Evolutionary conservation across 495 filamentous ascomycete species (phyloP), one percentile per base, ranked within the genome.

Genomic region (Trichoderma virens): DNA sequence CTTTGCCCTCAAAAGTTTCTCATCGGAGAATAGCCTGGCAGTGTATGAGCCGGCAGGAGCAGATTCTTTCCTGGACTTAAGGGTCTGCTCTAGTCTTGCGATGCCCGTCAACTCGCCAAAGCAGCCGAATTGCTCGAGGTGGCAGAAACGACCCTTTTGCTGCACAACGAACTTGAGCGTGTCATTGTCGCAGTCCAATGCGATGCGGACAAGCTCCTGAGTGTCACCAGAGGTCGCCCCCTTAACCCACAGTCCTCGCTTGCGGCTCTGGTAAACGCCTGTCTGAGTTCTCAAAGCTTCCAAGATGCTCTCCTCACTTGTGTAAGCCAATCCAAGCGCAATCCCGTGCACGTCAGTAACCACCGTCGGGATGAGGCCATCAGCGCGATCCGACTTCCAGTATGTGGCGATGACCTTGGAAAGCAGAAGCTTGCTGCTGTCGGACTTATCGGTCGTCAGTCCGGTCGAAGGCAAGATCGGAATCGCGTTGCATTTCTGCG

Each of bases 221-320:
- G 88, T 88, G 73, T 97, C 93, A 30, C 94, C 95, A 61, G 93
- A 97, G 9, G 88, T 92, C 38, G 92, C 90, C 27, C 94, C 94
- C 76, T 98, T 98, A 76, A 95, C 91, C 94, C 94, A 98, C 28
- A 98, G 76, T 2, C 93, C 93, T 6, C 93, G 86, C 79, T 96
- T 97, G 38, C 94, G 82, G 73, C 91, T 96, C 74, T 96, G 92
- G 72, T 98, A 98, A 28, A 98, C 94, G 31, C 94, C 94, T 1
- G 87, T 89, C 61, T 93, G 92, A 2, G 92, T 95, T 65, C 85
- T 86, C 56, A 98, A 71, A 27, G 92, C 93, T 75, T 92, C 93
- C 13, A 85, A 79, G 16, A 98, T 86, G 72, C 93, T 97, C 75
- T 96, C 91, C 67, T 87, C 82, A 65, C 87, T 96, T 72, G 92